Evolutionary conservation across 2,329 filamentous ascomycete species (phyloP), one percentile per base, ranked within the genome.

Genomic region (Celoporthe dispersa): DNA sequence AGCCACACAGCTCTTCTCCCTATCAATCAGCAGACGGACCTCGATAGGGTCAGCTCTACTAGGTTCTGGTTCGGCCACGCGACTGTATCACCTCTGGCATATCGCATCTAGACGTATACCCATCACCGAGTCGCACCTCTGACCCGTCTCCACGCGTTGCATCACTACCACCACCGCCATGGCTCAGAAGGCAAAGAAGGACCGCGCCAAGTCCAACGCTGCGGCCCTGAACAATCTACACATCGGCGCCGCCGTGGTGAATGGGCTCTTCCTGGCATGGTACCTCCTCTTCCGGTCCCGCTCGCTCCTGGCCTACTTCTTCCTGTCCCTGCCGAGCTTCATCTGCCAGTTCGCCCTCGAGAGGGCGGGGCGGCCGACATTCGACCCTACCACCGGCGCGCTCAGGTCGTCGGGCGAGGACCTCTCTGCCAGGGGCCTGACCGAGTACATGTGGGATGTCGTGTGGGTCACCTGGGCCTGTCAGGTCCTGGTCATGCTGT

Each of bases 401-500:
- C 84, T 98, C 72, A 90, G 88, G 78, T 89, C 87, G 41, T 85
- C 93, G 0, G 95, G 96, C 59, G 94, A 98, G 79, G 96, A 99
- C 79, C 88, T 99, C 66, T 90, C 92, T 67, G 93, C 94, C 12
- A 87, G 91, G 44, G 96, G 96, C 5, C 83, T 99, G 84, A 98
- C 95, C 14, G 96, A 98, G 82, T 98, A 97, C 84, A 93, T 98
- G 92, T 99, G 97, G 87, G 96, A 99, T 82, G 88, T 97, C 64
- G 84, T 97, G 67, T 98, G 97, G 88, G 94, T 97, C 83, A 98
- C 94, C 0, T 98, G 94, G 91, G 90, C 88, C 14, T 92, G 90
- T 67, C 84, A 93, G 55, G 81, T 91, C 11, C 80, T 91, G n/a
- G 94, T 91, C 19, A 86, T 91, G 22, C 73, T 97, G 37, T 87